These are phyloP conservation scores for Apiospora saccharicola DNA, from an alignment of 2,329 filamentous ascomycete species.

Conservation along the genomic window DNA sequence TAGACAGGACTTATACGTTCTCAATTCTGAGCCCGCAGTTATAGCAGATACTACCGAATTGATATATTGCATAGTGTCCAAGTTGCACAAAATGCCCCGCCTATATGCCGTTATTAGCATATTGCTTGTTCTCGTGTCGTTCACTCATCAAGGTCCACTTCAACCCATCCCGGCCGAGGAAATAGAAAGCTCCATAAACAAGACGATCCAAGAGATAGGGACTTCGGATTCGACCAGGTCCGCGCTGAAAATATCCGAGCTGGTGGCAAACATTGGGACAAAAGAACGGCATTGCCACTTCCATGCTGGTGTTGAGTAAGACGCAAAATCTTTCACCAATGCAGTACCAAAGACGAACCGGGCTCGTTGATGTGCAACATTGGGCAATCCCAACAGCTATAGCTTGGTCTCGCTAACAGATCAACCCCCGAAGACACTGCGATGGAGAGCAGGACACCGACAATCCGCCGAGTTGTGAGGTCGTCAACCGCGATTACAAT, in stretches of 20 bases:
- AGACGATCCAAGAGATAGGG: neutral
- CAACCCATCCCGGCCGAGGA: neutral
- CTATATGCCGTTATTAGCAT: neutral
- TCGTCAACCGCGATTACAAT: neutral
- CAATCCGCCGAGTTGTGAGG: neutral
- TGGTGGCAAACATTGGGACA: neutral
- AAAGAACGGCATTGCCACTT: constrained; percentile 1
- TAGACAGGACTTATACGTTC: neutral
- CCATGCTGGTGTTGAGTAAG: constrained; percentile 23
- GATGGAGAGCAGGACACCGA: neutral
- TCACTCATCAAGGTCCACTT: neutral
- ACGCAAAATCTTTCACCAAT: neutral
- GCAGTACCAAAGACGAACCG: neutral
- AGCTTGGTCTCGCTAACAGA: neutral
- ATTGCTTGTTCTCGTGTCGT: neutral
- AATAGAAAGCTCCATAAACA: no score
- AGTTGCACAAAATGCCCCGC: neutral
- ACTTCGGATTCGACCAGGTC: no score
- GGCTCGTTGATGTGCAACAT: constrained; percentile 24
- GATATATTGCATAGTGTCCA: neutral
- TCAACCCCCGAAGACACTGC: neutral
- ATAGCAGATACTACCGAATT: rapidly evolving
- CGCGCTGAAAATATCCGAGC: neutral
- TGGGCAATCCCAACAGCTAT: neutral
- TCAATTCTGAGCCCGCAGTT: no score